A percentile compares a stretch with the other conserved stretches of the same genome.
Conservation (phyloP, 331 rosid species). For the Dryas integrifolia region DNA sequence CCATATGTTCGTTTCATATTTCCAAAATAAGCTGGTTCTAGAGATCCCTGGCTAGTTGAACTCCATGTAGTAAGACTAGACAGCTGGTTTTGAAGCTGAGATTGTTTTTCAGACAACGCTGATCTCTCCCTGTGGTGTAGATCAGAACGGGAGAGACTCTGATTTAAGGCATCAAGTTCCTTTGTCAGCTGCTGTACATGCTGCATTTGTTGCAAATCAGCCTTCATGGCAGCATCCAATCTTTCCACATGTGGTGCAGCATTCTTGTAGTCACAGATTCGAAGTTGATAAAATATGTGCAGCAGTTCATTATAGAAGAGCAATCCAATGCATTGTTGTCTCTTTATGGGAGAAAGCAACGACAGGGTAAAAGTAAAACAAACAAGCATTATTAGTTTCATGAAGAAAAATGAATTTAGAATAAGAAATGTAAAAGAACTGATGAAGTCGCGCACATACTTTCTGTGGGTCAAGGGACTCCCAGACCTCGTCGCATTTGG, state of each 20-base stretch:
- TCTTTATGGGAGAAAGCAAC: constrained; percentile 40
- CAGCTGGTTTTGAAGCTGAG: constrained; percentile 63
- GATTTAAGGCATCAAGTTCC: constrained; percentile 70
- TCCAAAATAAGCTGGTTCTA: constrained; percentile 88
- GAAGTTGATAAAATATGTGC: constrained; percentile 81
- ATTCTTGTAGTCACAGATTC: constrained; percentile 93
- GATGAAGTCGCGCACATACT: constrained; percentile 47
- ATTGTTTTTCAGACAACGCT: constrained; percentile 79
- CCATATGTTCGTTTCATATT: constrained; percentile 60
- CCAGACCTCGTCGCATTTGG: constrained; percentile 76
- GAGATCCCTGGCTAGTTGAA: constrained; percentile 45
- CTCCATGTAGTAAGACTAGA: constrained; percentile 42
- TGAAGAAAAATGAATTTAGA: not conserved
- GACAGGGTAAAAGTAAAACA: constrained; percentile 1
- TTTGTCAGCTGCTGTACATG: constrained; percentile 58
- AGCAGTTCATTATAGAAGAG: constrained; percentile 85
- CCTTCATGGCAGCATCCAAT: constrained; percentile 88
- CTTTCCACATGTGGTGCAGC: constrained; percentile 84
- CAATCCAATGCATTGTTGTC: constrained; percentile 72
- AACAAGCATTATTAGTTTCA: constrained; percentile 23
- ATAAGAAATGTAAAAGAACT: constrained; percentile 9
- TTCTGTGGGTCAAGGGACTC: constrained; percentile 58
- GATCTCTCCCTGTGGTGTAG: constrained; percentile 73
- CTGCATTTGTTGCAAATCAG: constrained; percentile 67
- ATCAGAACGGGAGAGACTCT: constrained; percentile 80